Conservation (phyloP, 225 moss, liverwort and hornwort genomes). For the Neckera pumila region DNA sequence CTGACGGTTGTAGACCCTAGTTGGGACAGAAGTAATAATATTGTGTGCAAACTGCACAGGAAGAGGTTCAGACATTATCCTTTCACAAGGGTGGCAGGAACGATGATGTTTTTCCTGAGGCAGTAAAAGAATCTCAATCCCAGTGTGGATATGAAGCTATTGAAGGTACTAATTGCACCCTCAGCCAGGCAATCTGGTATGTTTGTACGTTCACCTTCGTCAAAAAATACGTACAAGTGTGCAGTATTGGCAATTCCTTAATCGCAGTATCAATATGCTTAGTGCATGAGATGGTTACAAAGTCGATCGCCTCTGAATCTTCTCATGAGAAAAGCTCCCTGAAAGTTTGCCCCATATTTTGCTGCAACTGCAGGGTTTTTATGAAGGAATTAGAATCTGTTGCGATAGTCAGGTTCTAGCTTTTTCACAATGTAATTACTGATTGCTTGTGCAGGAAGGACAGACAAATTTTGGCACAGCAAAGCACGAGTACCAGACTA, state of each 20-base stretch:
- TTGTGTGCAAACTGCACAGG: constrained; percentile 1
- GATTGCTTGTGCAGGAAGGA: constrained; percentile 1
- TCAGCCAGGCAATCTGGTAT: not conserved
- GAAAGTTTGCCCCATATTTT: not conserved
- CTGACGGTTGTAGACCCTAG: not conserved
- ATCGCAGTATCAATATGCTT: not conserved
- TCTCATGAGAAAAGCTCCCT: not conserved
- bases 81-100: constrained; percentile 12
- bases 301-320: not conserved
- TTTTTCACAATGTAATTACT: not conserved
- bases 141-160: not conserved
- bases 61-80: constrained; percentile 23
- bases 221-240: not conserved
- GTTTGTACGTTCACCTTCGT: not conserved
- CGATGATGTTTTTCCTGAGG: not conserved
- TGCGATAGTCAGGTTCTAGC: not conserved
- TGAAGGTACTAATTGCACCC: constrained; percentile 5
- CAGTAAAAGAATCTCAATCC: constrained; percentile 1
- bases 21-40: not conserved
- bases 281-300: not conserved
- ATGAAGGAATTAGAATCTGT: not conserved
- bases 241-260: not conserved
- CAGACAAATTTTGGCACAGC: not conserved
- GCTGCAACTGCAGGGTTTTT: not conserved
- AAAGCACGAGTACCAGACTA: not conserved